These are phyloP conservation scores for Scheffersomyces segobiensis DNA, from an alignment of 1,139 yeast species.

Conservation along the genomic window DNA sequence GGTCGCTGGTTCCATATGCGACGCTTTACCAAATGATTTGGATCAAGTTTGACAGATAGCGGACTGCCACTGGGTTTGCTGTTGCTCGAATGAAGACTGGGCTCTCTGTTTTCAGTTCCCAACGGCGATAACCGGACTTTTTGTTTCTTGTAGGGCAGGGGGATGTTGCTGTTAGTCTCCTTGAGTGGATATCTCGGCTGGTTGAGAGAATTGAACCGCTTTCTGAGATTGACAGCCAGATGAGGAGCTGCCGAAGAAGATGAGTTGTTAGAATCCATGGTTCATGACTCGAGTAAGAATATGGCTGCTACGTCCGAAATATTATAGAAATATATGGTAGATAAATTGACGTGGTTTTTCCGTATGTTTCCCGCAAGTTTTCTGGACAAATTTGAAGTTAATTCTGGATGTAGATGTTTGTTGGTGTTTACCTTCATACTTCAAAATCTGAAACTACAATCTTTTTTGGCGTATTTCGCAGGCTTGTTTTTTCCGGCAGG, in stretches of 20 bases:
- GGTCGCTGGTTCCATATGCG: background rate
- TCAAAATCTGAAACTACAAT: background rate
- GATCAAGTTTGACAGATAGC: background rate
- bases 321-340: background rate
- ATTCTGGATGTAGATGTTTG: background rate
- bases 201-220: conserved; percentile 13
- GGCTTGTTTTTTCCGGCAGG: background rate
- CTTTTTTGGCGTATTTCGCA: background rate
- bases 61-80: background rate
- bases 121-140: background rate
- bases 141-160: conserved; percentile 26
- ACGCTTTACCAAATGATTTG: background rate
- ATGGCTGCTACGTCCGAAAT: background rate
- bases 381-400: background rate
- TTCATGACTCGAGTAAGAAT: background rate
- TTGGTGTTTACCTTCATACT: background rate
- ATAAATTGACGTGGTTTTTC: background rate
- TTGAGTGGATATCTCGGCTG: conserved; percentile 39
- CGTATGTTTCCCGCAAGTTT: background rate
- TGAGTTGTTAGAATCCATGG: background rate
- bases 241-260: background rate
- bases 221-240: conserved; percentile 3
- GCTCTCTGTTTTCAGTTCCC: background rate
- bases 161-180: conserved; percentile 45
- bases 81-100: background rate